Evolutionary conservation across 768 basidiomycete genomes (phyloP).

Genomic region (Pisolithus microcarpus): DNA sequence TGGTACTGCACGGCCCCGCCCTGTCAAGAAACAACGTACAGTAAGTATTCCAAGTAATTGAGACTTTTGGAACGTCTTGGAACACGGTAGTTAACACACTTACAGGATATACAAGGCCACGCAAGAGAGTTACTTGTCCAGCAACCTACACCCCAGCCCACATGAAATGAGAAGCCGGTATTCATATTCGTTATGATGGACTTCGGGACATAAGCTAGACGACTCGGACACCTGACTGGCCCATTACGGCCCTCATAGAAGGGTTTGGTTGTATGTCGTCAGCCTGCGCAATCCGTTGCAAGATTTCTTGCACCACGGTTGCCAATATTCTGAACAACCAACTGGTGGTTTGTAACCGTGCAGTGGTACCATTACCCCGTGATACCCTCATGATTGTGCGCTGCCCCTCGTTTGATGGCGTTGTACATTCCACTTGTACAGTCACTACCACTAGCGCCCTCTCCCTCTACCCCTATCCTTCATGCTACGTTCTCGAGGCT

Average conservation of each 20-base stretch:
- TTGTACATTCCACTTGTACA: constrained; percentile 20
- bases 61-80: background rate
- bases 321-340: constrained; percentile 1
- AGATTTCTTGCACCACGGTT: background rate
- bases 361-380: background rate
- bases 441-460: constrained; percentile 9
- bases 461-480: constrained; percentile 18
- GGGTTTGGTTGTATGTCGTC: background rate
- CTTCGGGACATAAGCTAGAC: background rate
- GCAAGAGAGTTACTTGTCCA: constrained; percentile 56
- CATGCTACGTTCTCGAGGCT: constrained; percentile 10
- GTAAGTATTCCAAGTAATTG: constrained; percentile 34
- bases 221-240: background rate
- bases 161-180: background rate
- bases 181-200: background rate
- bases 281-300: background rate
- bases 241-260: background rate
- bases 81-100: background rate
- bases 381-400: constrained; percentile 1
- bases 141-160: constrained; percentile 59
- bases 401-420: constrained; percentile 6
- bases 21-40: constrained; percentile 70
- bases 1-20: constrained; percentile 53
- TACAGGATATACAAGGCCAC: constrained; percentile 59
- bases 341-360: constrained; percentile 1